A percentile compares a stretch with the other conserved stretches of the same genome.
Conservation (phyloP, 2,329 filamentous ascomycete genomes). For the Aspergillus pseudoglaucus region DNA sequence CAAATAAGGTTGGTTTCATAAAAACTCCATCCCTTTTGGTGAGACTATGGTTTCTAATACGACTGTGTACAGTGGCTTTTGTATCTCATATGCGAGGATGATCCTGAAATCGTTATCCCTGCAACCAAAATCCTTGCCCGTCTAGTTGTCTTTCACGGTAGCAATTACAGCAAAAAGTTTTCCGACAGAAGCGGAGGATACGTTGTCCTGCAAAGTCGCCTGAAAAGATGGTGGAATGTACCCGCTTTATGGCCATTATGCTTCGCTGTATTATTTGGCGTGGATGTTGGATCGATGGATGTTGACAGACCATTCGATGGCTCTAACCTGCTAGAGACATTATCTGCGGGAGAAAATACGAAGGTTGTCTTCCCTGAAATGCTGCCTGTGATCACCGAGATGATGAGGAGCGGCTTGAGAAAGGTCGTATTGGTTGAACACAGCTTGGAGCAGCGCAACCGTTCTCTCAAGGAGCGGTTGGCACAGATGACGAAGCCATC, state of each 20-base stretch:
- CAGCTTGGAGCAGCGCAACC: slow-evolving; percentile 34
- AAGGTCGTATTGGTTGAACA: slow-evolving; percentile 54
- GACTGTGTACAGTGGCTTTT: slow-evolving; percentile 65
- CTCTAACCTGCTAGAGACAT: slow-evolving; percentile 65
- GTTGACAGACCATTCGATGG: slow-evolving; percentile 68
- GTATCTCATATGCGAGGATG: slow-evolving; percentile 80
- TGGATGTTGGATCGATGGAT: slow-evolving; percentile 68
- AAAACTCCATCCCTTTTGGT: not conserved
- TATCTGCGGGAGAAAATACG: slow-evolving; percentile 52
- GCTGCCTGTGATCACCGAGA: slow-evolving; percentile 70
- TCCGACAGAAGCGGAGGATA: slow-evolving; percentile 82
- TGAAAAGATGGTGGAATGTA: slow-evolving; percentile 85
- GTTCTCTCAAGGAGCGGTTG: slow-evolving; percentile 8
- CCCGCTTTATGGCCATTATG: slow-evolving; percentile 80
- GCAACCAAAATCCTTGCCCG: slow-evolving; percentile 78
- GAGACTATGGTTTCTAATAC: slow-evolving; percentile 4
- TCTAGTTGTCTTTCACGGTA: slow-evolving; percentile 74
- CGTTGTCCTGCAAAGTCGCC: slow-evolving; percentile 69
- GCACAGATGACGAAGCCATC: slow-evolving; percentile 3
- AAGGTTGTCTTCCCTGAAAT: slow-evolving; percentile 71
- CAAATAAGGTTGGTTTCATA: slow-evolving; percentile 66
- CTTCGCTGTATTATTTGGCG: slow-evolving; percentile 80
- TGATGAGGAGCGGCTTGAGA: slow-evolving; percentile 81
- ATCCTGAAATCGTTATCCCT: slow-evolving; percentile 73
- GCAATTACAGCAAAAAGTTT: slow-evolving; percentile 78